These are phyloP conservation scores for Cyphellophora europaea DNA, from an alignment of 2,329 filamentous ascomycete genomes.

Conservation along the genomic window DNA sequence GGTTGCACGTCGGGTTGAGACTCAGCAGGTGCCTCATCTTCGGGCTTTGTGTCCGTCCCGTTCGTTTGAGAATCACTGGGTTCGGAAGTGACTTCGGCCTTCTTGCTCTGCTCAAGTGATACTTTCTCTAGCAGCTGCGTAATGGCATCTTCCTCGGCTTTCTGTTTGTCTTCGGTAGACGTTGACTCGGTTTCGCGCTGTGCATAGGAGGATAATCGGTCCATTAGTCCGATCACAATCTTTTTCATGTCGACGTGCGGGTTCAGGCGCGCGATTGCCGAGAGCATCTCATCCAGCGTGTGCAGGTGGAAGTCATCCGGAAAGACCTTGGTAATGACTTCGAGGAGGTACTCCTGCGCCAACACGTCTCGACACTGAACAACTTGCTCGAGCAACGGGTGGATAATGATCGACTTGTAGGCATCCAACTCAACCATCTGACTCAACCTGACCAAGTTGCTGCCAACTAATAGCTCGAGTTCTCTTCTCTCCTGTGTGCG, in stretches of 20 bases:
- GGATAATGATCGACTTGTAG: conserved; percentile 84
- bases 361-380: conserved; percentile 96
- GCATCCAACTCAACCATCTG: conserved; percentile 90
- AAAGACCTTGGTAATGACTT: conserved; percentile 98
- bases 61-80: conserved; percentile 18
- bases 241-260: conserved; percentile 96
- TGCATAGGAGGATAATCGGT: conserved; percentile 89
- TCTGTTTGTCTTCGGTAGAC: conserved; percentile 60
- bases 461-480: conserved; percentile 88
- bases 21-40: not conserved
- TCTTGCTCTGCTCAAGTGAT: conserved; percentile 41
- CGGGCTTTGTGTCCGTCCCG: conserved; percentile 23
- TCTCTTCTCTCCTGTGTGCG: conserved; percentile 91
- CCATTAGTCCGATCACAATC: conserved; percentile 97
- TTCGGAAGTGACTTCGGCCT: conserved; percentile 21
- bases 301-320: conserved; percentile 97
- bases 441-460: conserved; percentile 89
- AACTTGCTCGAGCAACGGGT: conserved; percentile 86
- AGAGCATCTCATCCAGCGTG: conserved; percentile 89
- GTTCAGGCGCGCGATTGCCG: conserved; percentile 83
- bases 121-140: conserved; percentile 68
- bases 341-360: conserved; percentile 91
- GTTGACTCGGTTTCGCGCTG: conserved; percentile 69
- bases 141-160: conserved; percentile 77
- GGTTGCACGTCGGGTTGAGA: conserved; percentile 20